Conservation (phyloP, 345 rosid species). For the Pistacia atlantica region DNA sequence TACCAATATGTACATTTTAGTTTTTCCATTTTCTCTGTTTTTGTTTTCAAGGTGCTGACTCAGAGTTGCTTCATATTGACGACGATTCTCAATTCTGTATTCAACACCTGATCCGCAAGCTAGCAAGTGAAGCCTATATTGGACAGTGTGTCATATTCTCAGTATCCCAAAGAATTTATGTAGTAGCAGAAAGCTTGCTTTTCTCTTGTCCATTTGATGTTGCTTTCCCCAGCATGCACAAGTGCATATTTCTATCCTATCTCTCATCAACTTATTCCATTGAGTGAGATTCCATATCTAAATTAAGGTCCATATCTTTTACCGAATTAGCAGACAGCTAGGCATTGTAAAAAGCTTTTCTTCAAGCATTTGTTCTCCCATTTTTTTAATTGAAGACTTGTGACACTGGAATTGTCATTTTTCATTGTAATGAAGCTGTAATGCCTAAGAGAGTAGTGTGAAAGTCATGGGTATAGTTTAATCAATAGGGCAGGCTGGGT, state of each 20-base stretch:
- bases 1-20: neutral
- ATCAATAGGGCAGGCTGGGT: too few relatives aligned
- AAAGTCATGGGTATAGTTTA: too few relatives aligned
- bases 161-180: constrained; percentile 66
- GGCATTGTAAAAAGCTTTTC: too few relatives aligned
- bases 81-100: constrained; percentile 48
- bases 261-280: neutral
- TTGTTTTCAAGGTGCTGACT: constrained; percentile 22
- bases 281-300: too few relatives aligned
- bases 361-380: too few relatives aligned
- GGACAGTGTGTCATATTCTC: constrained; percentile 71
- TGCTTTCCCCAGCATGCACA: constrained; percentile 62
- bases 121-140: constrained; percentile 62
- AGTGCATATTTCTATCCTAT: constrained; percentile 47
- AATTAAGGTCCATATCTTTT: too few relatives aligned
- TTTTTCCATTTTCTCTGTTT: constrained; percentile 8
- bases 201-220: constrained; percentile 82
- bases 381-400: too few relatives aligned
- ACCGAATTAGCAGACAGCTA: too few relatives aligned
- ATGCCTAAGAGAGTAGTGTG: too few relatives aligned
- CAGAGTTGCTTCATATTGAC: constrained; percentile 40
- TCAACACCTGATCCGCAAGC: constrained; percentile 86
- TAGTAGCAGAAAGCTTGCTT: constrained; percentile 65
- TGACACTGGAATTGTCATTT: too few relatives aligned
- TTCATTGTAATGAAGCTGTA: too few relatives aligned